Conservation (phyloP, 2,329 filamentous ascomycete species). For the Curvularia verruculosa region DNA sequence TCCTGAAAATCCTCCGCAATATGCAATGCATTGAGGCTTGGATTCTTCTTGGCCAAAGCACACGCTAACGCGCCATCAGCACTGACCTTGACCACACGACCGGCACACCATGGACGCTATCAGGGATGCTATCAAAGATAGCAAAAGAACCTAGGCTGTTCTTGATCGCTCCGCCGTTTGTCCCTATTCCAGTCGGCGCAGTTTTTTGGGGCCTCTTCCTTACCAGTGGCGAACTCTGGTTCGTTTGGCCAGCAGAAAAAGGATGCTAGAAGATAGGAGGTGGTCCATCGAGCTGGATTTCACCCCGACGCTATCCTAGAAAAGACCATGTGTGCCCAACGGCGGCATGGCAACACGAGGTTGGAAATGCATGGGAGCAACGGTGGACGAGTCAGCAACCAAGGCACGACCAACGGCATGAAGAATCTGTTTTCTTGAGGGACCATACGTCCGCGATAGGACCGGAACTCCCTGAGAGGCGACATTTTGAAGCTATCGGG, state of each 20-base stretch:
- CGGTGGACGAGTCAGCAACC: neutral
- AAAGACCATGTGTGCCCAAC: neutral
- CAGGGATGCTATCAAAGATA: neutral
- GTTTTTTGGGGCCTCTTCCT: neutral
- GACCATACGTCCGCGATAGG: neutral
- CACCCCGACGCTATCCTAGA: neutral
- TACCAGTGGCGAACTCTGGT: neutral
- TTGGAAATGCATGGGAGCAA: constrained; percentile 6
- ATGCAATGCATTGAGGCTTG: constrained; percentile 4
- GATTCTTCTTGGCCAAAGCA: constrained; percentile 4
- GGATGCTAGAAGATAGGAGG: neutral
- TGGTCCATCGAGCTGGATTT: neutral
- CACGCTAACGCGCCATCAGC: constrained; percentile 4
- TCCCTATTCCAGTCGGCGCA: constrained; percentile 1
- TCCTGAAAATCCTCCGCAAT: constrained; percentile 16
- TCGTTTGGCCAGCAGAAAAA: neutral
- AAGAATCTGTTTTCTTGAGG: neutral
- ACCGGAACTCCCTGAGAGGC: neutral
- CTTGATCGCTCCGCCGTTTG: constrained; percentile 4
- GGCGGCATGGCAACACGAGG: neutral
- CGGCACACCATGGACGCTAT: constrained; percentile 4
- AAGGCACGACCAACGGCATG: neutral
- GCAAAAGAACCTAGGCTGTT: constrained; percentile 6
- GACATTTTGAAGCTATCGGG: neutral
- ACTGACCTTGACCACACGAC: constrained; percentile 8